Evolutionary conservation across 306 rosid genomes (phyloP).

Genomic region (Delonix regia): DNA sequence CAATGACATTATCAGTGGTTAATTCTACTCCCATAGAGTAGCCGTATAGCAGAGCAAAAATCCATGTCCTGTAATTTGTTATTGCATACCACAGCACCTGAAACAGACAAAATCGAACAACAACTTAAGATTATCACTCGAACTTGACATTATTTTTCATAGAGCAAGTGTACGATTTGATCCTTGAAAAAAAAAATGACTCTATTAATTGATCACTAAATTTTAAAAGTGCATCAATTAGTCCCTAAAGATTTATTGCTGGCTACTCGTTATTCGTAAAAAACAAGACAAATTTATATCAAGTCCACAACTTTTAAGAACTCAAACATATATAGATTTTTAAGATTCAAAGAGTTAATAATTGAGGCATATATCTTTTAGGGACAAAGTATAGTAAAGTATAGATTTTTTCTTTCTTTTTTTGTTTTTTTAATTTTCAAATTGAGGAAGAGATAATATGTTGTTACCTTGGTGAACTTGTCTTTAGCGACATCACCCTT

Average conservation of each 20-base stretch:
- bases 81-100: conserved; percentile 80
- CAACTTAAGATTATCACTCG: neutral
- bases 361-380: neutral
- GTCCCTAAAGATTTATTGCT: too few relatives aligned
- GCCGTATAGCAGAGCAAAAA: conserved; percentile 84
- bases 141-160: too few relatives aligned
- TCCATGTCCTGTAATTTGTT: conserved; percentile 90
- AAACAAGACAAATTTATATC: neutral
- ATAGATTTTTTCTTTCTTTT: too few relatives aligned
- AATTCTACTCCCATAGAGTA: conserved; percentile 95
- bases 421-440: too few relatives aligned
- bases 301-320: too few relatives aligned
- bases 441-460: neutral
- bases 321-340: too few relatives aligned
- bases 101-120: neutral
- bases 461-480: conserved; percentile 64
- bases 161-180: neutral
- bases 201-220: neutral
- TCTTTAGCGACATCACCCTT: conserved; percentile 75
- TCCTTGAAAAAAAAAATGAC: too few relatives aligned
- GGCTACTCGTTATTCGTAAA: neutral
- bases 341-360: neutral
- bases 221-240: too few relatives aligned
- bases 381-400: too few relatives aligned
- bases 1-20: conserved; percentile 81